These are phyloP conservation scores for Fusarium sp. DNA, from an alignment of 2,329 filamentous ascomycete genomes.

Conservation along the genomic window DNA sequence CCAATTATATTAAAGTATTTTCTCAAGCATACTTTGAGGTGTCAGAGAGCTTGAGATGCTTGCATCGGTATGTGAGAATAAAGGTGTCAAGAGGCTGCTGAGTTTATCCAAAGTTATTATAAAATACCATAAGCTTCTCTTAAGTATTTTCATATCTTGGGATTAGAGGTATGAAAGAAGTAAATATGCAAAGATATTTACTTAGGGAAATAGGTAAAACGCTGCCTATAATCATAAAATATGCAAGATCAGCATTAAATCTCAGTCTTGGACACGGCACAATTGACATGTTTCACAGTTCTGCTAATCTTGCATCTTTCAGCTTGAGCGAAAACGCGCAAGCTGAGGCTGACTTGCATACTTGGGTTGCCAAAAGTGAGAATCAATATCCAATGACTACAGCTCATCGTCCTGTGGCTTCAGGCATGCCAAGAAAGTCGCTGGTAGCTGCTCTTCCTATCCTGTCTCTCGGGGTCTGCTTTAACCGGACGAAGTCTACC, in stretches of 20 bases:
- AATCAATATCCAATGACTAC: neutral
- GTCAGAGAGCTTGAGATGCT: neutral
- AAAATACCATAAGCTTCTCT: neutral
- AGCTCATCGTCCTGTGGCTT: neutral
- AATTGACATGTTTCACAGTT: neutral
- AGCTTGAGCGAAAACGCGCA: neutral
- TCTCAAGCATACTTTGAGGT: neutral
- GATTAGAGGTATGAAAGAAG: neutral
- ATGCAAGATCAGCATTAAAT: neutral
- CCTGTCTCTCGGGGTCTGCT: neutral
- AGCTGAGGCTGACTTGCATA: neutral
- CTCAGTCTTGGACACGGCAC: neutral
- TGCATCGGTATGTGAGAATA: rapidly evolving
- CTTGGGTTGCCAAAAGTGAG: neutral
- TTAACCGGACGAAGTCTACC: neutral
- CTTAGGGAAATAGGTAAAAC: rapidly evolving
- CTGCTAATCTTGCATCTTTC: neutral
- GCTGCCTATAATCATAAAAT: neutral
- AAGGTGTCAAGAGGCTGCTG: neutral
- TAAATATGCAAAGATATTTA: rapidly evolving
- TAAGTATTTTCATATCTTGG: neutral
- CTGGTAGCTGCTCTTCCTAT: neutral
- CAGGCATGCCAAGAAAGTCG: rapidly evolving
- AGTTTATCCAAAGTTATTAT: neutral
- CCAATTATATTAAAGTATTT: too few species aligned